Evolutionary conservation across 78 protist genomes (phyloP).

Genomic region (Chrysochromulina parva): DNA sequence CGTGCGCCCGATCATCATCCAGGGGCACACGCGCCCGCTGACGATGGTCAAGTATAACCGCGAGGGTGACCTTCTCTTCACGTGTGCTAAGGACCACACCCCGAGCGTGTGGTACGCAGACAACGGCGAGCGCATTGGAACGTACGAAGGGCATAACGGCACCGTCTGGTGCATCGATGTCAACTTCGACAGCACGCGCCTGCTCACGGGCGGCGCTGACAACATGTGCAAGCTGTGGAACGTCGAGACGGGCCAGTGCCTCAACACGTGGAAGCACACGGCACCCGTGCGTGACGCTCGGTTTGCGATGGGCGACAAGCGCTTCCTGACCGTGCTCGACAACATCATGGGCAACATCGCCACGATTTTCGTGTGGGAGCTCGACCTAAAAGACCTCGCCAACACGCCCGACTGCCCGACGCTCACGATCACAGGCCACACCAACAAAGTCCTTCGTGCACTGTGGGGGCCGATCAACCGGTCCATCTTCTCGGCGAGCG

Average conservation of each 20-base stretch:
- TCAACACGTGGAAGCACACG: conserved; percentile 31
- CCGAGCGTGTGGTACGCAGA: conserved; percentile 76
- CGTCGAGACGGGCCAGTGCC: conserved; percentile 72
- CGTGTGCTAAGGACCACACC: conserved; percentile 72
- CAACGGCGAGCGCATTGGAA: conserved; percentile 91
- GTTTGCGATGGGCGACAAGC: conserved; percentile 55
- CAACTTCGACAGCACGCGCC: conserved; percentile 45
- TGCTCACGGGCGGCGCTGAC: conserved; percentile 82
- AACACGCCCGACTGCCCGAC: neutral
- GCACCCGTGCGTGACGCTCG: conserved; percentile 58
- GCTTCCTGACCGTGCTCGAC: conserved; percentile 58
- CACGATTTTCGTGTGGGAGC: conserved; percentile 29
- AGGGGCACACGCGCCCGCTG: conserved; percentile 89
- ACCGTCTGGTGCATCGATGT: conserved; percentile 82
- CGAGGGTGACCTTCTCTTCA: conserved; percentile 94
- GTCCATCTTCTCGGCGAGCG: conserved; percentile 42
- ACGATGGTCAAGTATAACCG: conserved; percentile 86
- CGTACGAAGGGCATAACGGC: conserved; percentile 82
- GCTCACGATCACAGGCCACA: neutral
- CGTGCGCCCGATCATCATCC: conserved; percentile 74
- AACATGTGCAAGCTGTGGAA: conserved; percentile 76
- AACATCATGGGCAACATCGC: conserved; percentile 65
- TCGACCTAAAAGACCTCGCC: neutral
- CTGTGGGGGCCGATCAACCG: conserved; percentile 69
- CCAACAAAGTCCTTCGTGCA: conserved; percentile 38